Evolutionary conservation across 345 rosid species (phyloP).

Genomic region (Rhizophora apiculata): DNA sequence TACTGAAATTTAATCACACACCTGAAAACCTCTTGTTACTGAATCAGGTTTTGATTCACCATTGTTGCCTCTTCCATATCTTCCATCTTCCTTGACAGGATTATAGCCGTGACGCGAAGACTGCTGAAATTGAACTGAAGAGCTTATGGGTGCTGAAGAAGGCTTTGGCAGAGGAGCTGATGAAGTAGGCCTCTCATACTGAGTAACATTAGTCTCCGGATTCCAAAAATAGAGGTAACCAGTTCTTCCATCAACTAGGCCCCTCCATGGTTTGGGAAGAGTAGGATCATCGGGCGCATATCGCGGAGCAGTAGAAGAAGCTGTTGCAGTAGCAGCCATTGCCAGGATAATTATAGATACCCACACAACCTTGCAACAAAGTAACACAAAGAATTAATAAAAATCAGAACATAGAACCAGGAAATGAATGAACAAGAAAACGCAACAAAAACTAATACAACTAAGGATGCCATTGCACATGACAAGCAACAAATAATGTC

Average conservation of each 20-base stretch:
- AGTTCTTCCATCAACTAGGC: constrained; percentile 86
- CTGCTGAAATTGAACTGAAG: constrained; percentile 63
- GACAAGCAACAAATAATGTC: too few relatives aligned
- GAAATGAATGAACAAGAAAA: too few relatives aligned
- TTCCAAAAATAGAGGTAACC: constrained; percentile 96
- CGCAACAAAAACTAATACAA: too few relatives aligned
- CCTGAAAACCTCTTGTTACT: constrained; percentile 52
- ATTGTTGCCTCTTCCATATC: constrained; percentile 39
- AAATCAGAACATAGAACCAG: too few relatives aligned
- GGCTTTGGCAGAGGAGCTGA: constrained; percentile 29
- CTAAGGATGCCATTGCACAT: too few relatives aligned
- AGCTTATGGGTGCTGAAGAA: constrained; percentile 40
- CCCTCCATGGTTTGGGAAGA: constrained; percentile 97
- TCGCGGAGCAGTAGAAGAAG: constrained; percentile 51
- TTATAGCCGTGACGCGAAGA: constrained; percentile 39
- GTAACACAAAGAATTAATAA: neutral
- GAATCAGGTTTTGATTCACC: constrained; percentile 41
- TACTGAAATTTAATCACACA: constrained; percentile 2
- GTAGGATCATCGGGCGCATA: constrained; percentile 92
- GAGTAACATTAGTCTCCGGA: constrained; percentile 92
- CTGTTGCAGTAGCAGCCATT: constrained; percentile 57
- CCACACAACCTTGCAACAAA: neutral
- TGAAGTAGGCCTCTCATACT: constrained; percentile 68
- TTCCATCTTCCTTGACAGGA: constrained; percentile 55
- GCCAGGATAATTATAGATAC: neutral